phyloP scores from a whole-genome alignment of 108 stramenopile genomes.

The Discostella pseudostelligera region DNA sequence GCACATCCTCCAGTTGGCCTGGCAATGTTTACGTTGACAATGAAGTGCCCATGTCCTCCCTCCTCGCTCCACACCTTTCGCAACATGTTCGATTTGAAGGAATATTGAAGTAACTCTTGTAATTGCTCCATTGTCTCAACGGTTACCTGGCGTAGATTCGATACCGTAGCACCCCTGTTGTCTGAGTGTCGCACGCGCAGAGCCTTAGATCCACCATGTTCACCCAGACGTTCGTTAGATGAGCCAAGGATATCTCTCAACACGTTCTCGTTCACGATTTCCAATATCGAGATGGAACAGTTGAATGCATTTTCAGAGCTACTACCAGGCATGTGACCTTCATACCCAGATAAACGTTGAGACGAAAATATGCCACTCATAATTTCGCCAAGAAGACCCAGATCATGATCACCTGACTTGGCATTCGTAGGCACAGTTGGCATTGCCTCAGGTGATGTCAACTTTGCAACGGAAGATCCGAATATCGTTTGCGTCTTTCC shows the following conservation, averaged over 20 bases:
- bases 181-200: conserved; percentile 36
- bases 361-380: conserved; percentile 12
- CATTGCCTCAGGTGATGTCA: neutral
- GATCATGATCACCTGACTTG: neutral
- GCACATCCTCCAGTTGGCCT: neutral
- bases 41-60: conserved; percentile 56
- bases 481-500: conserved; percentile 36
- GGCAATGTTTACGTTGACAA: conserved; percentile 37
- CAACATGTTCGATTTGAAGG: conserved; percentile 30
- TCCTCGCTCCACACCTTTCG: conserved; percentile 31
- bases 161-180: conserved; percentile 46
- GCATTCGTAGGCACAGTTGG: neutral
- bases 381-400: conserved; percentile 29
- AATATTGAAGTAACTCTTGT: neutral
- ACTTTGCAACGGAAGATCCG: conserved; percentile 19
- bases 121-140: conserved; percentile 44
- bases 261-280: conserved; percentile 54
- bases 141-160: conserved; percentile 51
- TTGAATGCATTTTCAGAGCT: neutral
- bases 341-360: neutral
- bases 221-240: conserved; percentile 21
- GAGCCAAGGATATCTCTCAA: conserved; percentile 48
- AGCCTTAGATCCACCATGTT: conserved; percentile 16
- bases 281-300: conserved; percentile 41
- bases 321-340: neutral